Evolutionary conservation across 257 asterid species (phyloP).

Genomic region (Nicotiana obtusifolia): DNA sequence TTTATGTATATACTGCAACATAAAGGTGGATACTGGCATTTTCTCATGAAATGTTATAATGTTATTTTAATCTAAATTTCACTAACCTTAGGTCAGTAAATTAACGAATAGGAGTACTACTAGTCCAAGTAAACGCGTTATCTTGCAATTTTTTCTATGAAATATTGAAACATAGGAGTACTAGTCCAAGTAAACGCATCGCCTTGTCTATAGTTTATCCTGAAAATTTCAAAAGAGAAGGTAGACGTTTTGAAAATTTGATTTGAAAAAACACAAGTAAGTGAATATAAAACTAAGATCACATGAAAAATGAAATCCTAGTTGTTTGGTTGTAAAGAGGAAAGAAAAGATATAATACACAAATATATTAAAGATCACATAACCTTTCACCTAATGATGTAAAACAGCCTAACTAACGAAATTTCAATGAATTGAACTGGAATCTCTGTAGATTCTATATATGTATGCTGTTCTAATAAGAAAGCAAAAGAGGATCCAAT

Average conservation of each 20-base stretch:
- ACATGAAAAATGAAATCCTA: constrained; percentile 14
- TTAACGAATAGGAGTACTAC: too few relatives aligned
- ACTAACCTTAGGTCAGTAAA: too few relatives aligned
- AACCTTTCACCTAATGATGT: constrained; percentile 84
- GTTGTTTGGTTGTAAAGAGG: constrained; percentile 24
- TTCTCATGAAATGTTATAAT: background rate
- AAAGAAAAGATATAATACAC: constrained; percentile 10
- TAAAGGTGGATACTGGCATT: background rate
- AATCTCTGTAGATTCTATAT: constrained; percentile 28
- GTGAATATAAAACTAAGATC: constrained; percentile 1
- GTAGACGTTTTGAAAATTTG: too few relatives aligned
- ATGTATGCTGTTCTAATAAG: constrained; percentile 48
- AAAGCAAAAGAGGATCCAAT: constrained; percentile 15
- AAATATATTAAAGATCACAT: constrained; percentile 30
- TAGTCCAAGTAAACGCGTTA: too few relatives aligned
- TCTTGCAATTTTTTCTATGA: too few relatives aligned
- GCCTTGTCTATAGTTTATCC: too few relatives aligned
- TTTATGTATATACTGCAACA: background rate
- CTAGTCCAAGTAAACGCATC: too few relatives aligned
- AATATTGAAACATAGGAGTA: too few relatives aligned
- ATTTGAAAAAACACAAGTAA: background rate
- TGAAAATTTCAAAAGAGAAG: too few relatives aligned
- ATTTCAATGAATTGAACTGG: constrained; percentile 37
- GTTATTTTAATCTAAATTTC: background rate
- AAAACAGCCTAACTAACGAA: constrained; percentile 52